A percentile compares a stretch with the other conserved stretches of the same genome.
These are phyloP conservation scores for Begonia masoniana DNA, from an alignment of 306 rosid genomes.

Conservation along the genomic window DNA sequence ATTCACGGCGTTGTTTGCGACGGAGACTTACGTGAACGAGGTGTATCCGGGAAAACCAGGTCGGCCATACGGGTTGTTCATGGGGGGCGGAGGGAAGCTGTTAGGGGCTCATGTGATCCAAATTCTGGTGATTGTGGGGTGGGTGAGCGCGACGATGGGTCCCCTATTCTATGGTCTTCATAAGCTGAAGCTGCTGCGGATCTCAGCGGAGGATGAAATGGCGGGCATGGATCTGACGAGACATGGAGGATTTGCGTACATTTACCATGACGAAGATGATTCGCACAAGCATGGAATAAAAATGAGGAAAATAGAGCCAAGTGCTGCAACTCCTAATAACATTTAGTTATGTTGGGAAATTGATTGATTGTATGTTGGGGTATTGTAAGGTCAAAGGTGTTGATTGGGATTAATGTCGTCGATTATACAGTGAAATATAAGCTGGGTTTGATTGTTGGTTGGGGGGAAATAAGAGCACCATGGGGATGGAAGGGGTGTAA, in stretches of 20 bases:
- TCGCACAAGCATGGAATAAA: conserved; percentile 13
- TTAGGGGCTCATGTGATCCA: conserved; percentile 65
- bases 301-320: conserved; percentile 36
- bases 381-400: too few relatives aligned
- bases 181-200: conserved; percentile 52
- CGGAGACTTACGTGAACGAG: conserved; percentile 44
- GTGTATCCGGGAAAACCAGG: conserved; percentile 28
- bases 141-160: conserved; percentile 93
- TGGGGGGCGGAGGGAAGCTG: conserved; percentile 72
- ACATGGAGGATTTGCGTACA: conserved; percentile 88
- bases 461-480: too few relatives aligned
- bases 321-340: conserved; percentile 10
- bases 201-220: conserved; percentile 61
- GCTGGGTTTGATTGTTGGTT: too few relatives aligned
- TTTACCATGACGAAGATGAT: conserved; percentile 37
- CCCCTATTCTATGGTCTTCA: conserved; percentile 47
- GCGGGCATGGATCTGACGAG: conserved; percentile 97
- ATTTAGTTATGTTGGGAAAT: too few relatives aligned
- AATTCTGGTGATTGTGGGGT: conserved; percentile 54
- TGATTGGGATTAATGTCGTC: too few relatives aligned
- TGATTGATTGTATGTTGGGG: too few relatives aligned
- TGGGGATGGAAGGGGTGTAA: too few relatives aligned
- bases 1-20: conserved; percentile 74
- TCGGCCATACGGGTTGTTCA: conserved; percentile 44
- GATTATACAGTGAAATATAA: too few relatives aligned